Evolutionary conservation across 2,329 filamentous ascomycete genomes (phyloP), one percentile per base, ranked within the genome.

Genomic region (Trichocomaceae sp.): DNA sequence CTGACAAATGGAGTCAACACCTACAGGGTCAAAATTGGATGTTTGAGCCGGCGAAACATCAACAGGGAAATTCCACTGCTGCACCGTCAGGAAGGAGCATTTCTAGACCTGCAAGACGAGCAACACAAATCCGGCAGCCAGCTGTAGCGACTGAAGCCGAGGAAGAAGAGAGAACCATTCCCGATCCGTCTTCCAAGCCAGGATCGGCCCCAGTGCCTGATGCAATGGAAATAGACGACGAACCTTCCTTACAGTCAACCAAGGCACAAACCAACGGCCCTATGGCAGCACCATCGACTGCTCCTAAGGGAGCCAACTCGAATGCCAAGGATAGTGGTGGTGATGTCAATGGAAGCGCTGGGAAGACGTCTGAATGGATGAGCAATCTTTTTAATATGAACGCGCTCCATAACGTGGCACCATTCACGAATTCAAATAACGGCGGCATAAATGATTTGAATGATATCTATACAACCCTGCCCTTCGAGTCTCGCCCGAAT

Each of bases 401-500:
- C 45, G 76, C 79, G 41, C 67, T 83, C 10, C 69, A 71, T 8
- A 74, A 76, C 41, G 73, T 76, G 13, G 73, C 75, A 5, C 79
- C 81, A 1, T 77, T 83, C 48, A 67, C 72, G 1, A 66, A 69
- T 42, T 66, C 75, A 6, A 73, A 75, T 45, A 73, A 68, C 47
- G 65, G 64, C 17, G 80, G 81, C 8, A 73, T 84, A 17, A 70
- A 76, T 22, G 77, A 78, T 52, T 64, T 85, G 20, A 72, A 75
- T 26, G 79, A 82, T 54, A 69, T 86, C 39, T 72, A 71, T 41
- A 72, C 74, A 8, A 78, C 73, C 1, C 72, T 86, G 2, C 83
- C 83, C 3, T 85, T 85, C 63, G 67, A 79, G 56, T 85, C 83
- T 1, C 73, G 77, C 41, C 64, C 82, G 5, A 70, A 72, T 26